Base-by-base conservation (phyloP, 352 stramenopile species). In the Phytophthora hybrid region DNA sequence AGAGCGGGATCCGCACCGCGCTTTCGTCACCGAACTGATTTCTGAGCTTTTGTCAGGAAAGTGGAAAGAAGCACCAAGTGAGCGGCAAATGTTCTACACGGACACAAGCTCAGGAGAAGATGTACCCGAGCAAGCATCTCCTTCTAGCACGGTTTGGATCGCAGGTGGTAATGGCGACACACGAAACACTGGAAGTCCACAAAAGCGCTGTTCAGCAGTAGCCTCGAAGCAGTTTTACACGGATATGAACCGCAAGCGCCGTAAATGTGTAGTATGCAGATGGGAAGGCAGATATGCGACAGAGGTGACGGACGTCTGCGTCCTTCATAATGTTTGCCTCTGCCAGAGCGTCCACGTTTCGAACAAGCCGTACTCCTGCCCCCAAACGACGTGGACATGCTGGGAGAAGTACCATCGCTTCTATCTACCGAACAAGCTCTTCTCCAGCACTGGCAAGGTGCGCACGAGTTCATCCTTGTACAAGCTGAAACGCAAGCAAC, bases 351-450 rank as follows among this genome's bases (percentile, higher is more conserved):
- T 68, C 6, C 62, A 67, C 26, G 32, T 49, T 18, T 46, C 49
- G 47, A 16, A 18, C 56, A 55, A 51, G 37, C n/a, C 46, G 1
- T 71, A 68, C 44, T 61, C 47, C 7, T 76, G 57, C 23, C 49
- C 18, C 9, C 53, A 71, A 26, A 14, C 29, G 7, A 65, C 34
- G 0, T 71, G 69, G 62, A 76, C 62, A 11, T 71, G 69, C 19
- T 76, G 61, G 56, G 69, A 76, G 61, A 76, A 76, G 46, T 71
- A 67, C 23, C 62, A 76, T 47, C 10, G n/a, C 2, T 71, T 55
- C 54, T 71, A 71, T 49, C 58, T 46, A 9, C 58, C 58, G 0
- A 53, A 21, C 8, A 32, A 57, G 44, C 39, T 71, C 4, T 41
- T 41, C 11, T 51, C 13, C 18, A 21, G 41, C 11, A 51, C 37